phyloP scores from a whole-genome alignment of 495 filamentous ascomycete genomes.

The Lineolata rhizophorae region DNA sequence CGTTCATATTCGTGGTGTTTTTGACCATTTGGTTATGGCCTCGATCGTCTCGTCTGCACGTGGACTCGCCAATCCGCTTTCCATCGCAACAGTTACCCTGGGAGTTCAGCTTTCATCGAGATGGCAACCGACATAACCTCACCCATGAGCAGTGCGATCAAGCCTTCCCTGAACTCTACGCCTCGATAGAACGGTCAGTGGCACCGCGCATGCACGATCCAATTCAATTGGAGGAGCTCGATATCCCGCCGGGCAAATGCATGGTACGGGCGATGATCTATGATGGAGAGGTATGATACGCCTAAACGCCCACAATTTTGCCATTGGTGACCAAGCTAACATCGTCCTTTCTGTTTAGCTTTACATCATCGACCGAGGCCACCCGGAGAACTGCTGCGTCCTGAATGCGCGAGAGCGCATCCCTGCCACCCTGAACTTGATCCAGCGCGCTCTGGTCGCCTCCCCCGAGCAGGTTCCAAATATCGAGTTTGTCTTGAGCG shows the following conservation, averaged over 20 bases:
- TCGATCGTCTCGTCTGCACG: too few species aligned
- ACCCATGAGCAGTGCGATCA: not conserved
- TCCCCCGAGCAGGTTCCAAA: slow-evolving; percentile 31
- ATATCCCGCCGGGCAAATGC: slow-evolving; percentile 2
- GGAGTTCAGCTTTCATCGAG: too few species aligned
- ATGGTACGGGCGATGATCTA: slow-evolving; percentile 13
- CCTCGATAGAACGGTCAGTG: not conserved
- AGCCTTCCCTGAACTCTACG: not conserved
- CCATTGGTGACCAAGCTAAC: slow-evolving; percentile 2
- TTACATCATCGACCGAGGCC: slow-evolving; percentile 10
- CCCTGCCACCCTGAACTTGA: slow-evolving; percentile 16
- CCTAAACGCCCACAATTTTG: not conserved
- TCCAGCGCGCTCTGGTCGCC: slow-evolving; percentile 28
- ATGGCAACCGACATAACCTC: too few species aligned
- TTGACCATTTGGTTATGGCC: too few species aligned
- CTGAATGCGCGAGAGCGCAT: slow-evolving; percentile 25
- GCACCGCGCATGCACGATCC: not conserved
- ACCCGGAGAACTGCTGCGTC: slow-evolving; percentile 15
- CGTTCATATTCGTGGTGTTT: too few species aligned
- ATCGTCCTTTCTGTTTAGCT: slow-evolving; percentile 9
- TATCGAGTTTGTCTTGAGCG: slow-evolving; percentile 36
- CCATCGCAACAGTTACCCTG: too few species aligned
- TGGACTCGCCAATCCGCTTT: too few species aligned
- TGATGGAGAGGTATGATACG: slow-evolving; percentile 8
- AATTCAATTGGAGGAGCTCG: not conserved